These are phyloP conservation scores for Sphaerulina musiva DNA, from an alignment of 2,329 filamentous ascomycete species.

Conservation along the genomic window DNA sequence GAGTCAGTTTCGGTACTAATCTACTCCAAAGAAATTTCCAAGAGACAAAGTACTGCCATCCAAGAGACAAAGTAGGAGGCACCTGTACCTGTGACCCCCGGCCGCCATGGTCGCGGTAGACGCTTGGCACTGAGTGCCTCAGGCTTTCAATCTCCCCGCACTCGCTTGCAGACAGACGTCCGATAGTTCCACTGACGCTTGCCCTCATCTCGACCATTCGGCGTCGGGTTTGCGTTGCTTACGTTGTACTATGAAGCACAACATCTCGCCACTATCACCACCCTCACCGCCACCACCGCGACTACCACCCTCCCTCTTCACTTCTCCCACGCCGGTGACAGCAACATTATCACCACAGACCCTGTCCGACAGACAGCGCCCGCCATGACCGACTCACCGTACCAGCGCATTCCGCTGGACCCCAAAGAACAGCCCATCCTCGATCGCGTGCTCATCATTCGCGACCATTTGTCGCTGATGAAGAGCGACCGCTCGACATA, in stretches of 20 bases:
- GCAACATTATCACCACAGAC: background rate
- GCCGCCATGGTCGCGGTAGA: no score
- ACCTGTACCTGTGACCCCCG: no score
- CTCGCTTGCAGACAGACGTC: no score
- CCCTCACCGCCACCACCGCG: slow-evolving; percentile 28
- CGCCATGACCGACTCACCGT: slow-evolving; percentile 53
- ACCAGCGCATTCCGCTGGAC: slow-evolving; percentile 53
- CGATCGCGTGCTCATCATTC: slow-evolving; percentile 52
- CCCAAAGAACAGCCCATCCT: slow-evolving; percentile 60
- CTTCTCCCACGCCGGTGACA: background rate
- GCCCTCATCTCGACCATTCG: no score
- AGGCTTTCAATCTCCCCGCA: no score
- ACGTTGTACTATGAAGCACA: slow-evolving; percentile 1
- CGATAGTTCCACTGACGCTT: no score
- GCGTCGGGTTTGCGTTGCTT: no score
- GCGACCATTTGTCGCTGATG: slow-evolving; percentile 55
- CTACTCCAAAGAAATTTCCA: no score
- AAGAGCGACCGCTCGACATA: slow-evolving; percentile 61
- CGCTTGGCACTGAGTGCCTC: no score
- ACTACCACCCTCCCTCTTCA: slow-evolving; percentile 51
- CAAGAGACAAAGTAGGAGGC: no score
- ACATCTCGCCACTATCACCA: background rate
- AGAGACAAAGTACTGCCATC: no score
- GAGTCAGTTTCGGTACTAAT: no score
- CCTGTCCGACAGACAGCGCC: background rate